phyloP scores from a whole-genome alignment of 2,329 filamentous ascomycete species.

The Arthrobotrys entomopaga region DNA sequence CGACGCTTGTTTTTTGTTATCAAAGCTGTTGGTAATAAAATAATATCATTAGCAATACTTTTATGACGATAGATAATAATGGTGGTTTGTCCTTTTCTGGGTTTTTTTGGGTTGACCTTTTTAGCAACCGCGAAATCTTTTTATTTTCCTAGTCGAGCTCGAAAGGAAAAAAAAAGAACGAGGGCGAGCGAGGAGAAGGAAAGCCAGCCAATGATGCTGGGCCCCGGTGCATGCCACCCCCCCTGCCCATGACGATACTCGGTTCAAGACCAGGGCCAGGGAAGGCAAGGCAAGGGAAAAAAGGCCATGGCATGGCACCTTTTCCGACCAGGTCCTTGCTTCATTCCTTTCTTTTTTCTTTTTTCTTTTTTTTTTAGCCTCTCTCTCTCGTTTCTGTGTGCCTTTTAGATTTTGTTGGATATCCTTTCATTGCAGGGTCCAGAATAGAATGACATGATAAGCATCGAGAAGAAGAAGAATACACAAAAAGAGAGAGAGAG shows the following conservation, averaged over 20 bases:
- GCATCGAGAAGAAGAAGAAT: too few species aligned
- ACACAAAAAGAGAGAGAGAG: too few species aligned
- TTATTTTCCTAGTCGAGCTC: not conserved
- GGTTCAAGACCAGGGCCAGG: constrained; percentile 46
- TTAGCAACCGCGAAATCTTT: not conserved
- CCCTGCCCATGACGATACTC: constrained; percentile 55
- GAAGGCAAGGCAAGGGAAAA: too few species aligned
- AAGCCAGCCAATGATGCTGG: constrained; percentile 4
- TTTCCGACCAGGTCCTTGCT: constrained; percentile 2
- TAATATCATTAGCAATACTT: too few species aligned
- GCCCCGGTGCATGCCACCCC: constrained; percentile 38
- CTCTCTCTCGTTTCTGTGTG: too few species aligned
- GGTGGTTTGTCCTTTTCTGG: not conserved
- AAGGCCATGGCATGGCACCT: not conserved
- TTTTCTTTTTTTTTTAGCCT: constrained; percentile 7
- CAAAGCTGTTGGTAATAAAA: too few species aligned
- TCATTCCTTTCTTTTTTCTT: constrained; percentile 15
- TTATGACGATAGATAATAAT: too few species aligned
- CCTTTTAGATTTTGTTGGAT: too few species aligned
- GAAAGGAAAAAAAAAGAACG: not conserved
- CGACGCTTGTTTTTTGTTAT: constrained; percentile 11
- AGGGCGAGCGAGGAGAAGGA: not conserved
- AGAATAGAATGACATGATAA: constrained; percentile 1
- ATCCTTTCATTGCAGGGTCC: constrained; percentile 11
- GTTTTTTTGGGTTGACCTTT: constrained; percentile 19